Evolutionary conservation across 208 protist genomes (phyloP).

Genomic region (Strigomonas galati): DNA sequence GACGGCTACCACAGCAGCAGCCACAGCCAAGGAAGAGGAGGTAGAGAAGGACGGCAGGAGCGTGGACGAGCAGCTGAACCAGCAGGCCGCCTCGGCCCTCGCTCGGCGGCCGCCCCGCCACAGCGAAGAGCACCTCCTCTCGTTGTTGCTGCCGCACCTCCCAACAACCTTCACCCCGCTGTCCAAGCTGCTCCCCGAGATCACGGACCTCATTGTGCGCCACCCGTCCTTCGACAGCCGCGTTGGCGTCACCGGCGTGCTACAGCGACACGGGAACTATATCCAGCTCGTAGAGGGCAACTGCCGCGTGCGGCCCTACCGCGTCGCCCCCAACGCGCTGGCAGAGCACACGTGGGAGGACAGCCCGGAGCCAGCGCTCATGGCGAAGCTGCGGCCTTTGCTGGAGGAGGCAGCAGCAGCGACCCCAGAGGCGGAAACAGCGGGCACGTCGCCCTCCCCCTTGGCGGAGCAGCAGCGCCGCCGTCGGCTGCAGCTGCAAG

Average conservation of each 20-base stretch:
- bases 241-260: slow-evolving; percentile 68
- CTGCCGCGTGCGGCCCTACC: slow-evolving; percentile 73
- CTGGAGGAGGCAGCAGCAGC: slow-evolving; percentile 54
- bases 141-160: slow-evolving; percentile 54
- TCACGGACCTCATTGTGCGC: slow-evolving; percentile 68
- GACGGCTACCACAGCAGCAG: too few species aligned
- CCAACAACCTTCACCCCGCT: slow-evolving; percentile 61
- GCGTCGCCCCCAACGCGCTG: slow-evolving; percentile 66
- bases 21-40: too few species aligned
- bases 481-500: too few species aligned
- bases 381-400: slow-evolving; percentile 41
- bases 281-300: slow-evolving; percentile 72
- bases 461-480: too few species aligned
- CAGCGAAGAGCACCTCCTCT: slow-evolving; percentile 75
- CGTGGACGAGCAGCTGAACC: too few species aligned
- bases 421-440: too few species aligned
- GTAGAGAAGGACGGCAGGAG: too few species aligned
- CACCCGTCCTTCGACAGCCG: slow-evolving; percentile 79
- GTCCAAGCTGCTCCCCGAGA: slow-evolving; percentile 67
- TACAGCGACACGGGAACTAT: slow-evolving; percentile 85
- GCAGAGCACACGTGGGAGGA: slow-evolving; percentile 41
- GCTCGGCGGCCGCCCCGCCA: slow-evolving; percentile 56
- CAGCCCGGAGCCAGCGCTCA: slow-evolving; percentile 57
- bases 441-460: too few species aligned
- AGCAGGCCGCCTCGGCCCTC: slow-evolving; percentile 3